Percentiles rank a stretch among this genome's conserved stretches.
phyloP scores from a whole-genome alignment of 331 rosid species.

The Malus hybrid region DNA sequence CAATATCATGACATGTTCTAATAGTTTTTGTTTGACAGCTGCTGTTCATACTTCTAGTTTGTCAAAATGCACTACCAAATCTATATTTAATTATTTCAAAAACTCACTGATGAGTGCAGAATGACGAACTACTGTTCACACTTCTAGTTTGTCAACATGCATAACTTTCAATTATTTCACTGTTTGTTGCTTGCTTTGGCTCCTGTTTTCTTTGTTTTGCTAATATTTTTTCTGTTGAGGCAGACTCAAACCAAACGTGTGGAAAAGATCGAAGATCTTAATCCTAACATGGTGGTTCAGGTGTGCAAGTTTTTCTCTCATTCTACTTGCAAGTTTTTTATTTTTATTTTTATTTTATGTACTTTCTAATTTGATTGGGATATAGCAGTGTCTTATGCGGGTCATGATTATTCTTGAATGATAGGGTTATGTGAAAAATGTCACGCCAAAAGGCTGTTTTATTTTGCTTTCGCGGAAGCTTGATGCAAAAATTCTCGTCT shows the following conservation, averaged over 20 bases:
- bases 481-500: slow-evolving; percentile 78
- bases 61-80: background rate
- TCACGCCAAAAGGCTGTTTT: slow-evolving; percentile 82
- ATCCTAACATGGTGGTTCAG: slow-evolving; percentile 64
- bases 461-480: slow-evolving; percentile 64
- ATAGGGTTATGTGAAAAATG: slow-evolving; percentile 81
- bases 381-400: slow-evolving; percentile 3
- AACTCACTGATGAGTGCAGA: background rate
- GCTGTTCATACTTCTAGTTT: background rate
- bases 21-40: background rate
- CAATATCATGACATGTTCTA: background rate
- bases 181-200: background rate
- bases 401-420: slow-evolving; percentile 2
- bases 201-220: background rate
- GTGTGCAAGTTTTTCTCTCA: slow-evolving; percentile 14
- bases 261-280: slow-evolving; percentile 62
- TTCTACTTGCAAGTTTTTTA: background rate
- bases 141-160: background rate
- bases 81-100: background rate
- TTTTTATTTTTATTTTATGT: background rate
- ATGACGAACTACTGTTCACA: background rate
- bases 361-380: background rate
- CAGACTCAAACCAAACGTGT: slow-evolving; percentile 21
- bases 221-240: slow-evolving; percentile 30
- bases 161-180: background rate